phyloP scores from a whole-genome alignment of 1,284 basidiomycete genomes.

The Rhodotorula mucilaginosa region DNA sequence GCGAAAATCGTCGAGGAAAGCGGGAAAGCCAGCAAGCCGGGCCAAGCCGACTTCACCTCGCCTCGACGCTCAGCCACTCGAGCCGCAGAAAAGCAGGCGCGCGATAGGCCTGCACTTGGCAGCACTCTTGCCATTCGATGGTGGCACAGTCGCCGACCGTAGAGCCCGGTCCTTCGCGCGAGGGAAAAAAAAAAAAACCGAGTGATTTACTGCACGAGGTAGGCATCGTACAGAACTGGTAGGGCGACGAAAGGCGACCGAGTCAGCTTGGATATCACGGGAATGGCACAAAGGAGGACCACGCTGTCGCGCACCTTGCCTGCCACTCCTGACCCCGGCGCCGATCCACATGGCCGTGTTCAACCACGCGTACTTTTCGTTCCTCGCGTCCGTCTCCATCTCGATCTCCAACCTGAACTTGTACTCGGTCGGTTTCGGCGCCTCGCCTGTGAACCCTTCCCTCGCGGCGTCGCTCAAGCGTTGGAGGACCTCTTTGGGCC shows the following conservation, averaged over 20 bases:
- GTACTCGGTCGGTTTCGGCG: slow-evolving; percentile 34
- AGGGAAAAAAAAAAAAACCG: not conserved
- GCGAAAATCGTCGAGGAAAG: no score
- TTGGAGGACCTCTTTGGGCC: slow-evolving; percentile 29
- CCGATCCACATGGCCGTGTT: slow-evolving; percentile 37
- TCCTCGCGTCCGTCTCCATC: slow-evolving; percentile 31
- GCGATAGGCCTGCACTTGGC: no score
- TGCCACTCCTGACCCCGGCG: slow-evolving; percentile 22
- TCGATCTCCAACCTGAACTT: slow-evolving; percentile 35
- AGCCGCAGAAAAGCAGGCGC: no score
- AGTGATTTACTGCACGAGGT: slow-evolving; percentile 24
- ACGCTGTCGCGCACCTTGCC: slow-evolving; percentile 27
- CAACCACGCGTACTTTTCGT: slow-evolving; percentile 30
- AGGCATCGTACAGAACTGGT: slow-evolving; percentile 38
- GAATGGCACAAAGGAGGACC: not conserved
- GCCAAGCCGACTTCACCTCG: no score
- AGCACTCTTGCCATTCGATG: no score
- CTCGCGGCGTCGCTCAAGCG: slow-evolving; percentile 25
- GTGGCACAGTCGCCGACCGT: no score
- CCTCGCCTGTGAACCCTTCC: slow-evolving; percentile 17
- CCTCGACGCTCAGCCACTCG: no score
- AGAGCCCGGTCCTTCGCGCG: no score
- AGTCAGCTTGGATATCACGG: no score
- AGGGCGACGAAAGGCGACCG: no score
- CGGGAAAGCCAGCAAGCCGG: no score